phyloP scores from a whole-genome alignment of 257 asterid genomes.

The Eucommia ulmoides region DNA sequence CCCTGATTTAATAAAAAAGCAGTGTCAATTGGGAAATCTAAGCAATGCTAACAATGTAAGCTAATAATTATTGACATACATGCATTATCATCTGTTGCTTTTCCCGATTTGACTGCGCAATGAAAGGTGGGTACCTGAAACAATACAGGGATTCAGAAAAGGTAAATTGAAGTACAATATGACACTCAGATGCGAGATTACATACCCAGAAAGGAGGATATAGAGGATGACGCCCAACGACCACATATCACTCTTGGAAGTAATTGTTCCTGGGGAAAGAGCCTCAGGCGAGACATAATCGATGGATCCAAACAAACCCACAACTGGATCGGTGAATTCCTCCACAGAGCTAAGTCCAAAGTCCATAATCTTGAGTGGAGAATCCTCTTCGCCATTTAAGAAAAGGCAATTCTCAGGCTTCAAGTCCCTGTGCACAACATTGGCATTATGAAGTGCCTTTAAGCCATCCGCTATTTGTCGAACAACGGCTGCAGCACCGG shows the following conservation, averaged over 20 bases:
- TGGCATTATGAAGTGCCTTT: slow-evolving; percentile 46
- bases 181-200: neutral
- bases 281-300: slow-evolving; percentile 90
- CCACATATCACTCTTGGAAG: slow-evolving; percentile 70
- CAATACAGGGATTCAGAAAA: neutral
- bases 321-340: slow-evolving; percentile 68
- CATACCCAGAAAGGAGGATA: slow-evolving; percentile 80
- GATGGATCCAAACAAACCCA: slow-evolving; percentile 73
- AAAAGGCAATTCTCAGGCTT: slow-evolving; percentile 84
- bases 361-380: slow-evolving; percentile 76
- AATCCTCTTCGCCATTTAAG: slow-evolving; percentile 41
- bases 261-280: slow-evolving; percentile 35
- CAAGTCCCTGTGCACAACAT: slow-evolving; percentile 61
- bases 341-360: slow-evolving; percentile 77
- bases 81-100: slow-evolving; percentile 69
- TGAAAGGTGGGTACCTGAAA: slow-evolving; percentile 71
- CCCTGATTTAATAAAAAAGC: slow-evolving; percentile 36
- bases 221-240: slow-evolving; percentile 84
- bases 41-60: neutral
- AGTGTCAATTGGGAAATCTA: neutral
- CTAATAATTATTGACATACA: slow-evolving; percentile 21
- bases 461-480: slow-evolving; percentile 62
- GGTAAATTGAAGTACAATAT: neutral
- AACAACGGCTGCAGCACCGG: slow-evolving; percentile 57
- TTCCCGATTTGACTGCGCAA: slow-evolving; percentile 53